phyloP scores from a whole-genome alignment of 306 rosid genomes.

The Cicer yamashitae region DNA sequence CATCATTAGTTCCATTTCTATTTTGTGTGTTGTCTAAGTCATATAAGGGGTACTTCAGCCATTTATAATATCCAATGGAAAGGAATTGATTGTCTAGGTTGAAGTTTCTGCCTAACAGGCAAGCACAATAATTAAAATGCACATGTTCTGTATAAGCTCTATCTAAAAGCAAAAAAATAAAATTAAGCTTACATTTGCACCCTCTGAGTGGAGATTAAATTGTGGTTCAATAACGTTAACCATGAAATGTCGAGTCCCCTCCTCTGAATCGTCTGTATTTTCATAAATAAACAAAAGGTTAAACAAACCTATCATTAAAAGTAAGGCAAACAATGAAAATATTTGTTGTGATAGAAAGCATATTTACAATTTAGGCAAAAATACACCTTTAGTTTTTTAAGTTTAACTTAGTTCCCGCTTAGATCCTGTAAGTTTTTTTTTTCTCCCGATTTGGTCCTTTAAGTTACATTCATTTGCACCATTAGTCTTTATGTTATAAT shows the following conservation, averaged over 20 bases:
- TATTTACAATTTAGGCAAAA: background rate
- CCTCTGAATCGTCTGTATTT: conserved; percentile 57
- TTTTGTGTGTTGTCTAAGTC: background rate
- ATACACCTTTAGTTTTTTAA: too few relatives aligned
- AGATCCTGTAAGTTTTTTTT: too few relatives aligned
- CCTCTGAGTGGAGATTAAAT: conserved; percentile 97
- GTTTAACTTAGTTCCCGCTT: too few relatives aligned
- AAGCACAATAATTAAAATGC: conserved; percentile 21
- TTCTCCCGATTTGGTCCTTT: too few relatives aligned
- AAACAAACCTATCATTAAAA: conserved; percentile 47
- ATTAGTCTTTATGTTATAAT: too few relatives aligned
- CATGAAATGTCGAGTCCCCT: conserved; percentile 92
- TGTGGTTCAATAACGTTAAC: conserved; percentile 98
- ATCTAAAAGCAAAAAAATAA: conserved; percentile 34
- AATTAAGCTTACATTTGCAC: conserved; percentile 78
- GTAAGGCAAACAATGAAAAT: conserved; percentile 27
- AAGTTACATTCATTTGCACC: too few relatives aligned
- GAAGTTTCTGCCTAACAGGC: conserved; percentile 13
- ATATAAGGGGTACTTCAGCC: background rate
- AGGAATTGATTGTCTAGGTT: conserved; percentile 7
- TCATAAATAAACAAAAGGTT: conserved; percentile 39
- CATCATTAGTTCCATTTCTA: too few relatives aligned
- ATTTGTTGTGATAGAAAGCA: conserved; percentile 25
- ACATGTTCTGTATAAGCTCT: conserved; percentile 27
- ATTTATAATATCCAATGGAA: background rate